Percentiles rank a stretch among this genome's conserved stretches.
Conservation (phyloP, 371 early-diverging fungal species). For the Mucor velutinosus region DNA sequence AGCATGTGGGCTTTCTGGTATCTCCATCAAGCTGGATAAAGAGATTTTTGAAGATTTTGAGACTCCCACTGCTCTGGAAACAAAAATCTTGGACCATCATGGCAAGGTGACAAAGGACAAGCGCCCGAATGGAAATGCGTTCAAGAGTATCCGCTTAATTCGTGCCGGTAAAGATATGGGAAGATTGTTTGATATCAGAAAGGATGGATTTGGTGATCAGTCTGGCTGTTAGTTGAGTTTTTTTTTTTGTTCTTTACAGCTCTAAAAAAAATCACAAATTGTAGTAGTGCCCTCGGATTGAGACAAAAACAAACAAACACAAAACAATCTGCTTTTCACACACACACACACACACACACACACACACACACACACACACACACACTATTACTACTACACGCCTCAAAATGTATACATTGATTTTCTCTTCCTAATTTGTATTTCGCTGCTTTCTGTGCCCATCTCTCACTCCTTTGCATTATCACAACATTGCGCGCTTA, state of each 20-base stretch:
- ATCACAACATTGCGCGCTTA: too few relatives aligned
- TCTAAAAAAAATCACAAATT: not conserved
- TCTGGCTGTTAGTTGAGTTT: not conserved
- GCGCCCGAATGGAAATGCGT: constrained; percentile 57
- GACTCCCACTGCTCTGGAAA: constrained; percentile 55
- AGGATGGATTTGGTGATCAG: constrained; percentile 41
- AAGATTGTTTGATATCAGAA: constrained; percentile 55
- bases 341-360: not conserved
- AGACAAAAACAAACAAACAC: constrained; percentile 1
- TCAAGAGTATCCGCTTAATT: constrained; percentile 51
- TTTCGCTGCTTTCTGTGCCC: not conserved
- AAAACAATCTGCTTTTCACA: not conserved
- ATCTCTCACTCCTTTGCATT: too few relatives aligned
- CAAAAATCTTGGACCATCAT: constrained; percentile 55
- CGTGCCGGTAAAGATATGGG: constrained; percentile 53
- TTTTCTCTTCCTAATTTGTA: not conserved
- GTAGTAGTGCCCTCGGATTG: not conserved
- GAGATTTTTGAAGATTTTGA: constrained; percentile 54
- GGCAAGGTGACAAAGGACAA: constrained; percentile 52
- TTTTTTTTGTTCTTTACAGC: not conserved
- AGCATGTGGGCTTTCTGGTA: constrained; percentile 48
- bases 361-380: not conserved
- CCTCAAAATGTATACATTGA: constrained; percentile 1
- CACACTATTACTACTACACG: not conserved
- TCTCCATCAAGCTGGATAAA: constrained; percentile 46